Percentiles rank a stretch among this genome's conserved stretches.
Conservation (phyloP, 768 basidiomycete genomes). For the Tylopilus subfusipes region DNA sequence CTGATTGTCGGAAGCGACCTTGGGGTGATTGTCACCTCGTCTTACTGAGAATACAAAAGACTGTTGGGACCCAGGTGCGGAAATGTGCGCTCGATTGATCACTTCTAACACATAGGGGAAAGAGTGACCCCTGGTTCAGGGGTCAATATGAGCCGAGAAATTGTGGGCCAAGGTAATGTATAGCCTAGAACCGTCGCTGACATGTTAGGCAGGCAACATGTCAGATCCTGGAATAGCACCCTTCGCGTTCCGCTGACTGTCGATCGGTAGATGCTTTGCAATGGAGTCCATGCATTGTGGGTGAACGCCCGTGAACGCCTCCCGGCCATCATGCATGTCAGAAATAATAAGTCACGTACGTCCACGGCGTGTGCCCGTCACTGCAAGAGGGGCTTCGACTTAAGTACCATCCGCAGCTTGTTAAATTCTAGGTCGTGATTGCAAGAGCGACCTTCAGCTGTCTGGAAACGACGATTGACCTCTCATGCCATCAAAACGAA, state of each 20-base stretch:
- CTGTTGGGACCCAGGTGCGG: too few species aligned
- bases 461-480: not conserved
- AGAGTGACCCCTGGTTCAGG: not conserved
- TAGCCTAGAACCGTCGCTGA: not conserved
- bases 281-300: not conserved
- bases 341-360: not conserved
- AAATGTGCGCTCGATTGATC: too few species aligned
- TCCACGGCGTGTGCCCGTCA: not conserved
- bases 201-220: too few species aligned
- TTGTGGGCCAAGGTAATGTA: not conserved
- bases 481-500: not conserved
- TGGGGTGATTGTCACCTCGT: too few species aligned
- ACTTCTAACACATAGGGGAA: not conserved
- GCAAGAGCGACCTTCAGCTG: not conserved
- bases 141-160: not conserved
- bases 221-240: not conserved
- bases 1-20: not conserved
- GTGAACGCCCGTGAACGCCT: not conserved
- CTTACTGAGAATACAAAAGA: not conserved
- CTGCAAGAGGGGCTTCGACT: too few species aligned
- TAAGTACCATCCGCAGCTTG: too few species aligned
- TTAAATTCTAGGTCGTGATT: not conserved
- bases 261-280: not conserved
- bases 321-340: not conserved
- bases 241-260: not conserved